These are phyloP conservation scores for Prosopis cineraria DNA, from an alignment of 306 rosid genomes.

Conservation along the genomic window DNA sequence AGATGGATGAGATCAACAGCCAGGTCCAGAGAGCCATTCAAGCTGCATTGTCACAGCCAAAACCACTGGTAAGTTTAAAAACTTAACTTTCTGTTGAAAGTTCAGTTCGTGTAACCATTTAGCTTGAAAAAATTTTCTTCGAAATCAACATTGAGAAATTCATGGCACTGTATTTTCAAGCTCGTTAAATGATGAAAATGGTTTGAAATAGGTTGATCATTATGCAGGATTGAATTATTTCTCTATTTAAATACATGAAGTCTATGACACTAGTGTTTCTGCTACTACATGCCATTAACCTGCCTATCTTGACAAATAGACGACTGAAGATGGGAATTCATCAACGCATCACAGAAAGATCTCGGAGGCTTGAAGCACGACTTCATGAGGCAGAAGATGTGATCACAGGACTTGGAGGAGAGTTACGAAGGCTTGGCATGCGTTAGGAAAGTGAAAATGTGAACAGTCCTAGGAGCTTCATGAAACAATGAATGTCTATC, in stretches of 20 bases:
- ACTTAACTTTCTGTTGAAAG: not conserved
- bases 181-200: no score
- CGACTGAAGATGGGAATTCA: conserved; percentile 20
- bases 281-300: not conserved
- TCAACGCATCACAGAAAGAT: conserved; percentile 10
- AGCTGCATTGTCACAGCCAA: conserved; percentile 38
- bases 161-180: no score
- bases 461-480: not conserved
- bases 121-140: no score
- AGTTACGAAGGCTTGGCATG: conserved; percentile 24
- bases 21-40: conserved; percentile 50
- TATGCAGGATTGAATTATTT: not conserved
- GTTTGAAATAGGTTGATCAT: no score
- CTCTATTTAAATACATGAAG: not conserved
- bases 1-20: conserved; percentile 37
- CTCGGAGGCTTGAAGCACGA: conserved; percentile 42
- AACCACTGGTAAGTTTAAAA: conserved; percentile 36
- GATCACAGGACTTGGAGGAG: conserved; percentile 40
- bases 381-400: conserved; percentile 47
- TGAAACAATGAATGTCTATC: no score
- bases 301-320: conserved; percentile 19
- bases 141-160: no score
- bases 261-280: conserved; percentile 1
- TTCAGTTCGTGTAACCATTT: conserved; percentile 10
- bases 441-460: conserved; percentile 18